Evolutionary conservation across 306 rosid genomes (phyloP).

Genomic region (Coriaria nepalensis): DNA sequence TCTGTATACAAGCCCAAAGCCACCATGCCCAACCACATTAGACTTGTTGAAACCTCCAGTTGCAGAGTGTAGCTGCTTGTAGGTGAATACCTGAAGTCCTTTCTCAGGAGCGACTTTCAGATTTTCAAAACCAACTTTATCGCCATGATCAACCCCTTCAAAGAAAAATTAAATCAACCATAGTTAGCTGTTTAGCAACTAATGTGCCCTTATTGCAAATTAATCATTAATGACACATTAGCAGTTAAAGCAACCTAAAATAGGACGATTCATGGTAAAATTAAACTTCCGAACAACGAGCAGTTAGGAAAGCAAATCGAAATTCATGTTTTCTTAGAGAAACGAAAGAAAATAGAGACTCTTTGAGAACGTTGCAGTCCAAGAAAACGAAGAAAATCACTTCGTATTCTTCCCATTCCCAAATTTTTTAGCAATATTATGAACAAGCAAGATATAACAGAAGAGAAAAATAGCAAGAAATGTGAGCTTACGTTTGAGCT

Average conservation of each 20-base stretch:
- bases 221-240: no score
- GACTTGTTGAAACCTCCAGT: conserved; percentile 85
- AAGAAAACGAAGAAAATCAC: no score
- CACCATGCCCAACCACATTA: conserved; percentile 80
- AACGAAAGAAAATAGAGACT: no score
- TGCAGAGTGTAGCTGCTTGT: conserved; percentile 88
- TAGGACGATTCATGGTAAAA: no score
- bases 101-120: conserved; percentile 47
- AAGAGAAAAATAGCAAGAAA: neutral
- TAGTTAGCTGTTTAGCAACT: conserved; percentile 4
- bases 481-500: conserved; percentile 33
- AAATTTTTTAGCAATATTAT: no score
- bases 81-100: conserved; percentile 71
- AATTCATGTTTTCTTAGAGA: no score
- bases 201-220: conserved; percentile 12
- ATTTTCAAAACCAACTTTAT: conserved; percentile 36
- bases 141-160: conserved; percentile 35
- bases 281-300: no score
- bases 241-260: no score
- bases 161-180: conserved; percentile 19
- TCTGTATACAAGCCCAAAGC: conserved; percentile 75
- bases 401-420: no score
- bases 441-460: neutral
- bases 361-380: no score
- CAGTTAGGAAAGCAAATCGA: no score